These are phyloP conservation scores for Dendrobium chrysotoxum DNA, from an alignment of 106 monocot species.

Conservation along the genomic window DNA sequence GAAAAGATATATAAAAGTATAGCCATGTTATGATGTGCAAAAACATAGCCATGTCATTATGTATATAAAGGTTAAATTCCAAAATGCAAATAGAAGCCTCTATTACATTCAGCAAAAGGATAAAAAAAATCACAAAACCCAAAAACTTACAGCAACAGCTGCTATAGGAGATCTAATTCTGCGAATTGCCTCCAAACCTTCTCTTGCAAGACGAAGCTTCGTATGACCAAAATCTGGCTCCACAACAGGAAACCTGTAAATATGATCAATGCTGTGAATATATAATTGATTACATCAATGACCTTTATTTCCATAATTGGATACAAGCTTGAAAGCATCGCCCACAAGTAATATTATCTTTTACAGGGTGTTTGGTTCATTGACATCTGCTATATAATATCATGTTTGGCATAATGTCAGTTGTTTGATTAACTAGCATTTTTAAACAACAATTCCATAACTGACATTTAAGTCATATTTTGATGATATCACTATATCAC, in stretches of 20 bases:
- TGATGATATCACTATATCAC: not conserved
- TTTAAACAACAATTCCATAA: not conserved
- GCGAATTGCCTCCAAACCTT: constrained; percentile 78
- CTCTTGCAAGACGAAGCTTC: constrained; percentile 68
- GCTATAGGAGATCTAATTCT: constrained; percentile 88
- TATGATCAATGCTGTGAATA: not conserved
- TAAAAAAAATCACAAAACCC: not conserved
- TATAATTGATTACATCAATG: not conserved
- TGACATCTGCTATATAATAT: not conserved
- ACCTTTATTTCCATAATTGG: not conserved
- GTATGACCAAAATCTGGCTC: constrained; percentile 96
- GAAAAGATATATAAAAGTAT: not conserved
- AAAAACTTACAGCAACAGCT: constrained; percentile 64
- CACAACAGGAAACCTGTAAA: constrained; percentile 86
- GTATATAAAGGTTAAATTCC: not conserved
- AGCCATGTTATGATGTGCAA: not conserved
- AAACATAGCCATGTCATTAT: not conserved
- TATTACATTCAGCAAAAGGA: not conserved
- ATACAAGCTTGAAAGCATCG: not conserved
- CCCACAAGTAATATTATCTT: not conserved
- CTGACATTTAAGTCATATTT: not conserved
- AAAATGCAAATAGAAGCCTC: not conserved
- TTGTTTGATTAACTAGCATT: not conserved
- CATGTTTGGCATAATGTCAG: not conserved
- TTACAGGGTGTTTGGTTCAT: not conserved